A percentile compares a stretch with the other conserved stretches of the same genome.
Evolutionary conservation across 108 stramenopile genomes (phyloP).

Genomic region (Mediolabrus comicus): DNA sequence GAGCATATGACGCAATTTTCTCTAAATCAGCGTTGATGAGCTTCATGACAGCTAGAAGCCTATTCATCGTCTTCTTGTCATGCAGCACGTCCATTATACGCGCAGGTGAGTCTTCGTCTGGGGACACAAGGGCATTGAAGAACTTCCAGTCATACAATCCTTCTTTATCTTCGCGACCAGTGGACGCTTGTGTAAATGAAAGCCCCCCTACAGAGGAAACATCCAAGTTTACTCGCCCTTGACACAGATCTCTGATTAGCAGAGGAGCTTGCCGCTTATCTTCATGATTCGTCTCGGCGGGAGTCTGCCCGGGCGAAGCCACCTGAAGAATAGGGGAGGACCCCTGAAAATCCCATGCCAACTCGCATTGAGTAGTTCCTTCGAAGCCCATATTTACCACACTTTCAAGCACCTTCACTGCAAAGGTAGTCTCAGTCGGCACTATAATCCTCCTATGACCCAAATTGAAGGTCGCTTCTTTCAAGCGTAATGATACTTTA

Average conservation of each 20-base stretch:
- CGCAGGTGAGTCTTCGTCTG: constrained; percentile 71
- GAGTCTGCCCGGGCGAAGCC: constrained; percentile 63
- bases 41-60: constrained; percentile 69
- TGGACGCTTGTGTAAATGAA: constrained; percentile 73
- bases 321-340: constrained; percentile 82
- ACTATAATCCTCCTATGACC: constrained; percentile 83
- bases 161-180: constrained; percentile 79
- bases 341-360: constrained; percentile 88
- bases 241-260: constrained; percentile 74
- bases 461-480: constrained; percentile 68
- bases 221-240: constrained; percentile 79
- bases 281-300: constrained; percentile 70
- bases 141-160: constrained; percentile 51
- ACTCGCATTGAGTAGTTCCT: constrained; percentile 78
- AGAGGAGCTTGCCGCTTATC: constrained; percentile 75
- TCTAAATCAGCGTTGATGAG: constrained; percentile 79
- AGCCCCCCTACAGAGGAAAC: constrained; percentile 88
- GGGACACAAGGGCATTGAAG: constrained; percentile 88
- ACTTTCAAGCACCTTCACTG: constrained; percentile 63
- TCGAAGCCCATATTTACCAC: constrained; percentile 85
- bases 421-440: constrained; percentile 76
- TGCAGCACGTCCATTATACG: constrained; percentile 77
- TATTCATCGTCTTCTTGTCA: constrained; percentile 82
- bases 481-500: constrained; percentile 58
- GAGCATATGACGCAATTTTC: constrained; percentile 47